Percentiles rank a stretch among this genome's conserved stretches.
These are phyloP conservation scores for Adansonia madagascariensis DNA, from an alignment of 441 rosid species.

Conservation along the genomic window DNA sequence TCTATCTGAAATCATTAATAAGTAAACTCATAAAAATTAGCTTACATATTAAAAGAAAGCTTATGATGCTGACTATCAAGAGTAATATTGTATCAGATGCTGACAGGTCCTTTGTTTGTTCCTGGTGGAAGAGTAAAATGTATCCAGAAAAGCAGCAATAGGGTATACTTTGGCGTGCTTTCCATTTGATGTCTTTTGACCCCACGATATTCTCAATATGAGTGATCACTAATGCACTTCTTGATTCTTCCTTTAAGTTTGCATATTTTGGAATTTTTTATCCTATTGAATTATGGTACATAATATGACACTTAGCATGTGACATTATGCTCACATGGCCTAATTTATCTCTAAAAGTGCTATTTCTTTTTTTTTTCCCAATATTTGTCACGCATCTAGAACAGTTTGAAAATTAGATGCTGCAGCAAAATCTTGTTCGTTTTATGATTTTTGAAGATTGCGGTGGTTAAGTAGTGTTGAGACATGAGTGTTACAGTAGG, in stretches of 20 bases:
- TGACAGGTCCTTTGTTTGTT: background rate
- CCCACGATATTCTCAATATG: too few relatives aligned
- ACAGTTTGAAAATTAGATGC: background rate
- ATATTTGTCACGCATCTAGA: background rate
- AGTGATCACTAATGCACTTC: too few relatives aligned
- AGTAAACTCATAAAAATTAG: background rate
- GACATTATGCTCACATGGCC: background rate
- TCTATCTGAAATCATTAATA: conserved; percentile 6
- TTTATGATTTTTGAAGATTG: background rate
- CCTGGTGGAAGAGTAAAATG: background rate
- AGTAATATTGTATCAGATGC: background rate
- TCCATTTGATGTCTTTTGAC: too few relatives aligned
- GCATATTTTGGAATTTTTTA: too few relatives aligned
- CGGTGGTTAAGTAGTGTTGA: background rate
- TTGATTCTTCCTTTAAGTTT: too few relatives aligned
- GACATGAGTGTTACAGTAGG: background rate
- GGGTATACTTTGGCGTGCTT: too few relatives aligned
- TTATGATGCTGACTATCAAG: conserved; percentile 1
- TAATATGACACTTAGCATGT: background rate
- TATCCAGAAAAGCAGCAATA: conserved; percentile 1
- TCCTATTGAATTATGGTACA: background rate
- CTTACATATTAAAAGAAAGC: background rate
- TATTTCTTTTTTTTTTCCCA: too few relatives aligned
- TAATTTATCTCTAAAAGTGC: background rate
- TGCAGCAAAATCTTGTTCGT: background rate